Percentiles rank a stretch among this genome's conserved stretches.
phyloP scores from a whole-genome alignment of 495 filamentous ascomycete genomes.

The Tuber brumale region DNA sequence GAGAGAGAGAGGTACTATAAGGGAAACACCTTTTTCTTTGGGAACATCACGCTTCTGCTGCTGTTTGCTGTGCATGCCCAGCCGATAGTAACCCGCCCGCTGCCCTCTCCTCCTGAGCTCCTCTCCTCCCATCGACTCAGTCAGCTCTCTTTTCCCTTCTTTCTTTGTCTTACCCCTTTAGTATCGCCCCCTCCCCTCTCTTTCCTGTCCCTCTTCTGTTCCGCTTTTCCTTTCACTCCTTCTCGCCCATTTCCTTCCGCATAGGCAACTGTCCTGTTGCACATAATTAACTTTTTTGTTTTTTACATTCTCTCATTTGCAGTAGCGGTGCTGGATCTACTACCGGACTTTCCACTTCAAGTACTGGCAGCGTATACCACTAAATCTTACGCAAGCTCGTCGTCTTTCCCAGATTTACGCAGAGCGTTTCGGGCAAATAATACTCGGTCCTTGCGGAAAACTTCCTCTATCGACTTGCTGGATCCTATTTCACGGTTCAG shows the following conservation, averaged over 20 bases:
- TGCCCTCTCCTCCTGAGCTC: not conserved
- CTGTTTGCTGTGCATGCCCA: slow-evolving; percentile 1
- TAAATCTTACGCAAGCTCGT: not conserved
- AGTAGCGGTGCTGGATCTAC: slow-evolving; percentile 1
- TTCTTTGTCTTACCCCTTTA: slow-evolving; percentile 12
- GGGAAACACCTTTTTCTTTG: not conserved
- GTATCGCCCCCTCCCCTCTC: not conserved
- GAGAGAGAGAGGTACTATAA: not conserved
- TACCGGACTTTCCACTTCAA: not conserved
- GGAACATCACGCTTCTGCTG: not conserved
- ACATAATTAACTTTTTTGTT: not conserved
- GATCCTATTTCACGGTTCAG: slow-evolving; percentile 26
- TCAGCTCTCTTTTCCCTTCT: slow-evolving; percentile 8
- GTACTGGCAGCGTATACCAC: not conserved
- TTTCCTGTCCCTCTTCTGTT: slow-evolving; percentile 4
- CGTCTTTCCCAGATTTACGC: not conserved
- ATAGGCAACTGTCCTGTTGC: slow-evolving; percentile 2
- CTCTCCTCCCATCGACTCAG: slow-evolving; percentile 20
- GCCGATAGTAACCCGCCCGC: not conserved
- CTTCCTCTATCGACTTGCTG: not conserved
- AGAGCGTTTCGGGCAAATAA: not conserved
- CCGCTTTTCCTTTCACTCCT: slow-evolving; percentile 12
- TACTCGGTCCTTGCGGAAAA: not conserved
- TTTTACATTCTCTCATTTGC: slow-evolving; percentile 4
- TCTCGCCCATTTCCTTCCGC: slow-evolving; percentile 14